Conservation (phyloP, 768 basidiomycete genomes). For the Xanthoconium purpureum region DNA sequence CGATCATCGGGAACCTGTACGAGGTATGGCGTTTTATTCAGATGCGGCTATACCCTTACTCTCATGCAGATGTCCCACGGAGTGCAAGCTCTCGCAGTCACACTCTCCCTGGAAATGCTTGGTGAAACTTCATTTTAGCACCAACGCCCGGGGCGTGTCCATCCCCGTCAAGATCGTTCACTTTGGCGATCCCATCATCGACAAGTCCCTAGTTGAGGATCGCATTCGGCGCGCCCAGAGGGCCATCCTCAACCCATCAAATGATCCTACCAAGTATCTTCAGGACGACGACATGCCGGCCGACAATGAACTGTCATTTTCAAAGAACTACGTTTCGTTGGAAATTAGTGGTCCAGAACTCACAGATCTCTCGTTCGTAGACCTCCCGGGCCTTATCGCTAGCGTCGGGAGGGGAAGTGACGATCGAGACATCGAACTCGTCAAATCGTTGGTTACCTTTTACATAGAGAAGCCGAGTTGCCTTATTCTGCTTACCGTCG, state of each 20-base stretch:
- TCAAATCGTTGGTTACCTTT: constrained; percentile 51
- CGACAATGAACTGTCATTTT: constrained; percentile 39
- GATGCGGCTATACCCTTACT: background rate
- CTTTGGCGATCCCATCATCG: constrained; percentile 49
- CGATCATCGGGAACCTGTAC: constrained; percentile 76
- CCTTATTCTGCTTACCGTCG: constrained; percentile 64
- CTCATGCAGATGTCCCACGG: constrained; percentile 49
- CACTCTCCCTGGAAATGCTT: constrained; percentile 45
- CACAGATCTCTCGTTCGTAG: constrained; percentile 62
- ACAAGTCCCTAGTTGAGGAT: constrained; percentile 58
- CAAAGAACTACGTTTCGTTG: constrained; percentile 53
- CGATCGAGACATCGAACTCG: constrained; percentile 55
- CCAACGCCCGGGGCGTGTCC: constrained; percentile 37
- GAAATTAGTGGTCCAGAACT: constrained; percentile 58
- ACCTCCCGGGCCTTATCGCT: constrained; percentile 63
- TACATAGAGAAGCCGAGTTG: constrained; percentile 69
- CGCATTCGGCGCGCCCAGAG: constrained; percentile 63
- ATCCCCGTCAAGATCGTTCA: constrained; percentile 37
- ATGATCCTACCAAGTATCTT: constrained; percentile 14
- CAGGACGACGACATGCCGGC: constrained; percentile 3
- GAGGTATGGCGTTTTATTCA: constrained; percentile 38
- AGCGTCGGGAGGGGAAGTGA: constrained; percentile 50
- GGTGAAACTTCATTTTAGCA: constrained; percentile 46
- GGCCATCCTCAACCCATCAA: constrained; percentile 61
- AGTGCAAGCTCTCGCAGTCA: constrained; percentile 49